A percentile compares a stretch with the other conserved stretches of the same genome.
Evolutionary conservation across 257 asterid genomes (phyloP).

Genomic region (Ballota nigra): DNA sequence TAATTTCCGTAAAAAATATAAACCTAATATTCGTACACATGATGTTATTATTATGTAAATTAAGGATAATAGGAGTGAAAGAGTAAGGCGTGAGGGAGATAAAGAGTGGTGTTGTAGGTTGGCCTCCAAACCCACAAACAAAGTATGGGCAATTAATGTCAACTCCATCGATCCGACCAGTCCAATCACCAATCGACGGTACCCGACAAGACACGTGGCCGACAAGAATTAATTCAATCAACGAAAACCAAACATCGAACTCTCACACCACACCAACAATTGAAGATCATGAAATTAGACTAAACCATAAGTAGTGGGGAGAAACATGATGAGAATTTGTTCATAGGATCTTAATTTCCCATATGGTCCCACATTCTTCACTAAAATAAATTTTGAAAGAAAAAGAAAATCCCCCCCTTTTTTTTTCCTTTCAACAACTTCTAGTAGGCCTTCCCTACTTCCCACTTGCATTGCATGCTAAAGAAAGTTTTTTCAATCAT

Average conservation of each 20-base stretch:
- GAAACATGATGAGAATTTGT: slow-evolving; percentile 28
- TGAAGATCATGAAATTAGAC: slow-evolving; percentile 9
- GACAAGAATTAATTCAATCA: slow-evolving; percentile 34
- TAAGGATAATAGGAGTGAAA: no score
- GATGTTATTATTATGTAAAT: no score
- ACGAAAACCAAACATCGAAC: slow-evolving; percentile 26
- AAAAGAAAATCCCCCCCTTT: neutral
- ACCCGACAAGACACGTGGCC: slow-evolving; percentile 48
- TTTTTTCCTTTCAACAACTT: slow-evolving; percentile 11
- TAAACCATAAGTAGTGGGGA: slow-evolving; percentile 39
- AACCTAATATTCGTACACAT: no score
- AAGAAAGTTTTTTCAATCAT: slow-evolving; percentile 18
- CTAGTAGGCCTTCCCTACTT: slow-evolving; percentile 17
- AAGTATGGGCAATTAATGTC: slow-evolving; percentile 3
- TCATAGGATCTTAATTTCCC: slow-evolving; percentile 26
- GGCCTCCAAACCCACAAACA: slow-evolving; percentile 29
- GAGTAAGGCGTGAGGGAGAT: neutral
- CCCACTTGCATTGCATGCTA: slow-evolving; percentile 42
- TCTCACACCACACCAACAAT: neutral
- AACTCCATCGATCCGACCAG: slow-evolving; percentile 34
- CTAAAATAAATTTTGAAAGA: no score
- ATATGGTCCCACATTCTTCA: slow-evolving; percentile 30
- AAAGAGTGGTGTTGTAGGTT: slow-evolving; percentile 11
- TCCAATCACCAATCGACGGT: slow-evolving; percentile 32
- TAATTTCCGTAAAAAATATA: no score